Evolutionary conservation across 768 basidiomycete genomes (phyloP), one percentile per base, ranked within the genome.

Genomic region (Symmetrospora coprosmae): DNA sequence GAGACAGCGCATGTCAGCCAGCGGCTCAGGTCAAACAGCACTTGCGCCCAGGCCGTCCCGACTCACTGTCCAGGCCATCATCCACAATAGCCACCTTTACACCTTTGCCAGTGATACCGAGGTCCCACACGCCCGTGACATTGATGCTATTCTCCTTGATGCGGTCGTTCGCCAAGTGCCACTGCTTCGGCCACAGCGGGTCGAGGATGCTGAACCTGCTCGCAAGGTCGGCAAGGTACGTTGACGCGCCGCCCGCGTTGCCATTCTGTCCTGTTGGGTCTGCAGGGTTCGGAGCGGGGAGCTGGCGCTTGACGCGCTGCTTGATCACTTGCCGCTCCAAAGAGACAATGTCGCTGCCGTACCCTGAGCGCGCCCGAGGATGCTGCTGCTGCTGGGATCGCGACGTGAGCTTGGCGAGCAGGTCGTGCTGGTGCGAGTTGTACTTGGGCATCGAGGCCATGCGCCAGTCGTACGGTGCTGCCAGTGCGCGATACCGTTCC

Each of bases 131-230:
- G 11, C 80, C 78, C 0, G 88, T 85, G n/a, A 89, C 86, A 68
- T 99, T 97, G 82, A 99, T 85, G 66, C 73, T 74, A 53, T 74
- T 71, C 67, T 85, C 80, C 3, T 83, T 85, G 65, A 77, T 81
- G 33, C 86, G 79, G 62, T 85, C 81, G 73, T 99, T 97, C 62
- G 94, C 79, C 23, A 96, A 76, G 75, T 96, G 92, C 94, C 94
- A 97, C 76, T 97, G 92, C 60, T 79, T 72, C 16, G 77, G 70
- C 70, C 94, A 89, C 62, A 84, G 75, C 0, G 92, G 92, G 70
- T 97, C 92, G 25, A 75, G 67, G 61, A 99, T 82, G 19, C 76
- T 79, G 37, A 92, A 77, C 11, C 77, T 76, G 35, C 78, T 71
- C 8, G 81, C 83, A 35, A 83, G 68, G 17, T 55, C 41, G 7